Evolutionary conservation across 2,329 filamentous ascomycete genomes (phyloP).

Genomic region (Arachnomyces sp.): DNA sequence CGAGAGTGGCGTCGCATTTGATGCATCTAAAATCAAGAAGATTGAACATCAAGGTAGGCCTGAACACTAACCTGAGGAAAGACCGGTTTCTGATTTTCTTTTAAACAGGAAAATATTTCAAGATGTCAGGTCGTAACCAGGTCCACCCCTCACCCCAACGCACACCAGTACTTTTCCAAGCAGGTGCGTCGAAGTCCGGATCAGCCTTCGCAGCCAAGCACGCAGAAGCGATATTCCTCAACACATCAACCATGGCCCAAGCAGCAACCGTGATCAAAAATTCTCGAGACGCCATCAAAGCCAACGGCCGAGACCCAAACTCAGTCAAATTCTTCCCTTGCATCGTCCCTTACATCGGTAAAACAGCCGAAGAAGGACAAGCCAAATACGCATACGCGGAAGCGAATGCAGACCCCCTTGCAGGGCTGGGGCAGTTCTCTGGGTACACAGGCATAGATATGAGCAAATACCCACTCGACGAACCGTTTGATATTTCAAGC

Average conservation of each 20-base stretch:
- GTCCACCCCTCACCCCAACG: slow-evolving; percentile 50
- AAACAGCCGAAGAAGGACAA: slow-evolving; percentile 46
- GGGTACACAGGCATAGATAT: slow-evolving; percentile 56
- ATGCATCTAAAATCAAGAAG: slow-evolving; percentile 50
- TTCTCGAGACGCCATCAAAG: slow-evolving; percentile 45
- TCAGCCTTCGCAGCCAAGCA: slow-evolving; percentile 49
- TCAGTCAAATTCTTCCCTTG: slow-evolving; percentile 50
- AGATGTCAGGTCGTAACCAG: slow-evolving; percentile 35
- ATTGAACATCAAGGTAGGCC: slow-evolving; percentile 56
- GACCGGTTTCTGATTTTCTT: slow-evolving; percentile 15
- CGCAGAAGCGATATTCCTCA: slow-evolving; percentile 54
- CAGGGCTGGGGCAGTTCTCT: slow-evolving; percentile 48
- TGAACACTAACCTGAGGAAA: slow-evolving; percentile 34
- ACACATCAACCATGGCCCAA: slow-evolving; percentile 43
- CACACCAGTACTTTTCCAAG: slow-evolving; percentile 52
- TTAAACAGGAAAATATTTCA: slow-evolving; percentile 24
- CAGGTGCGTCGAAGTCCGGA: slow-evolving; percentile 50
- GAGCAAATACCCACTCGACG: slow-evolving; percentile 48
- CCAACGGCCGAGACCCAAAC: slow-evolving; percentile 47
- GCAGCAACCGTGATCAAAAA: slow-evolving; percentile 44
- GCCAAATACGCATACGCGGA: slow-evolving; percentile 45
- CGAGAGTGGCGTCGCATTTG: slow-evolving; percentile 48
- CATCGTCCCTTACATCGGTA: slow-evolving; percentile 43
- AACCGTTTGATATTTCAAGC: slow-evolving; percentile 47
- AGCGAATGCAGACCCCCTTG: slow-evolving; percentile 46